Evolutionary conservation across 305 asterid species (phyloP), one percentile per base, ranked within the genome.

Genomic region (Salvia sclarea): DNA sequence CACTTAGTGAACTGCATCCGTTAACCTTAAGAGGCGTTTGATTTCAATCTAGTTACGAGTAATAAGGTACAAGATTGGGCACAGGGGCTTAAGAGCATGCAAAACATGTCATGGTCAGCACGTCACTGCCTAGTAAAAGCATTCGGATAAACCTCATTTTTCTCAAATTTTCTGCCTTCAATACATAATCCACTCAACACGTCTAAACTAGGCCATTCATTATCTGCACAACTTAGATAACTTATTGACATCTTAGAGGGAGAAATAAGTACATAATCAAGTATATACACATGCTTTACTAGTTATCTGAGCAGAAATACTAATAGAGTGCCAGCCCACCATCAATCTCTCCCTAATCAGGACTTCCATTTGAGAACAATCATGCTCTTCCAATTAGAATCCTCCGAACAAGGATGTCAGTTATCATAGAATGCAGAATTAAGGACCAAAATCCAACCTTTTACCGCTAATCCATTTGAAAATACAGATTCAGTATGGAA

Each of bases 361-460:
- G 41, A 8, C 41, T 35, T 8, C 11, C 12, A 35, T 35, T 35
- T 35, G 2, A 35, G 41, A 35, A 37, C 43, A 37, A 37, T 12
- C 43, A 8, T 37, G 43, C 13, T 37, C 13, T 8, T 37, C 43
- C 43, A 9, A 37, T 37, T 44, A 33, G 65, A 21, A 11, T 47
- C 24, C 56, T 12, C 24, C 66, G 20, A 16, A 14, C 30, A 8
- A 35, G 63, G 60, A 31, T 35, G 24, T 6, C 21, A 25, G 38
- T 24, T 47, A 45, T 17, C 67, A 64, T 13, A 22, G 17, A 49
- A 49, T n/a, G 55, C 37, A 38, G 73, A 48, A 41, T 9, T 8
- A 33, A 64, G 40, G 24, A 53, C 52, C 22, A 56, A 50, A 37
- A 8, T 25, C 7, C 6, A 49, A 9, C 25, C n/a, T 48, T 68